Evolutionary conservation across 2,329 filamentous ascomycete species (phyloP).

Genomic region (Fusarium continuum): DNA sequence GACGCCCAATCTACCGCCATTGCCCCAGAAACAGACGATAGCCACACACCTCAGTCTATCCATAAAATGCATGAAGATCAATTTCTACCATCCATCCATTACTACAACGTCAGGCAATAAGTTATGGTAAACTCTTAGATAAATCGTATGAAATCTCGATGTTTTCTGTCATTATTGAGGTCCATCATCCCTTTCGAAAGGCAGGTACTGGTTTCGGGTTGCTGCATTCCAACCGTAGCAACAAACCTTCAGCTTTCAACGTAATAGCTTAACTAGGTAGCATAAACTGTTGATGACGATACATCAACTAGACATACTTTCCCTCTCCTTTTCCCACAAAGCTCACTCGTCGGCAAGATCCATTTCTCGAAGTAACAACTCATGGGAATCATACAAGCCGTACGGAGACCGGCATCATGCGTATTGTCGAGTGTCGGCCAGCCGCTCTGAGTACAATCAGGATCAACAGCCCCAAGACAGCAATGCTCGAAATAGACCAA

Average conservation of each 20-base stretch:
- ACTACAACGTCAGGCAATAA: neutral
- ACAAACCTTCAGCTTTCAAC: neutral
- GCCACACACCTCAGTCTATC: slow-evolving; percentile 17
- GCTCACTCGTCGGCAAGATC: too few relatives aligned
- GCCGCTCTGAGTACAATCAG: too few relatives aligned
- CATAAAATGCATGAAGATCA: slow-evolving; percentile 21
- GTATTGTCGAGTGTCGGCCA: too few relatives aligned
- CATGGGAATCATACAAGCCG: too few relatives aligned
- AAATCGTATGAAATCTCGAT: neutral
- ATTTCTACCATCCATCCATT: neutral
- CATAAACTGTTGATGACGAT: neutral
- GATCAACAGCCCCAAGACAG: too few relatives aligned
- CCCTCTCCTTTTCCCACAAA: too few relatives aligned
- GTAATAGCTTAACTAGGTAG: neutral
- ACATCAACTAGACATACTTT: too few relatives aligned
- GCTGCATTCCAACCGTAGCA: slow-evolving; percentile 13
- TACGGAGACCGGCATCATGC: too few relatives aligned
- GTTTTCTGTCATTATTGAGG: neutral
- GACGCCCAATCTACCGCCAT: slow-evolving; percentile 43
- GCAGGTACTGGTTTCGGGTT: slow-evolving; percentile 3
- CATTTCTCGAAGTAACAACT: too few relatives aligned
- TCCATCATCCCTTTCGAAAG: neutral
- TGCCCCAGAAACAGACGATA: slow-evolving; percentile 44
- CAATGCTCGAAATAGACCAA: too few relatives aligned
- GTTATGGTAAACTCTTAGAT: neutral